These are phyloP conservation scores for Lactarius indigo DNA, from an alignment of 768 basidiomycete species.

Conservation along the genomic window DNA sequence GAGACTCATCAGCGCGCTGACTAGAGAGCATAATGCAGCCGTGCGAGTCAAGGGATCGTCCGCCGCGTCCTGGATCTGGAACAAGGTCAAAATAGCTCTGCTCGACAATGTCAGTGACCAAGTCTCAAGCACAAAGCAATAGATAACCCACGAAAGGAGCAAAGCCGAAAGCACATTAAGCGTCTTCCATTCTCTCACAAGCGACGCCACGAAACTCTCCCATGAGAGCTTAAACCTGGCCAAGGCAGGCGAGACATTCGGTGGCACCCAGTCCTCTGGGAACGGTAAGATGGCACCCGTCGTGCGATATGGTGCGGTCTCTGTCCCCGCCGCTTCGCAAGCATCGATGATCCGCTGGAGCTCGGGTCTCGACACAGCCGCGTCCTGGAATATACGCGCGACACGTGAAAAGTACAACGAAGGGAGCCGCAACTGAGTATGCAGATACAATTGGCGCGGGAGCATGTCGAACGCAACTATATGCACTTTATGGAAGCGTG, in stretches of 20 bases:
- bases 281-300: conserved; percentile 28
- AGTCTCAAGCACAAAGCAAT: background rate
- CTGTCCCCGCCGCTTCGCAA: conserved; percentile 18
- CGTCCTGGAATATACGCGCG: conserved; percentile 70
- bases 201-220: conserved; percentile 68
- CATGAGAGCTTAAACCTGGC: conserved; percentile 61
- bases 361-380: conserved; percentile 72
- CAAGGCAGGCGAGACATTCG: conserved; percentile 58
- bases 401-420: conserved; percentile 79
- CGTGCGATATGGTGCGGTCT: background rate
- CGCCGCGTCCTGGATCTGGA: conserved; percentile 51
- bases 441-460: conserved; percentile 43
- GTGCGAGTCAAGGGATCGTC: conserved; percentile 61
- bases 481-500: conserved; percentile 23
- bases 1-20: conserved; percentile 66
- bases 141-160: conserved; percentile 27
- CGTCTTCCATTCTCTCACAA: conserved; percentile 76
- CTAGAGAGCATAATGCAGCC: conserved; percentile 58
- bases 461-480: conserved; percentile 37
- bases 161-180: conserved; percentile 70
- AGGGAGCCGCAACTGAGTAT: conserved; percentile 62
- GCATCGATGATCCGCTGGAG: conserved; percentile 44
- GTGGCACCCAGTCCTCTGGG: conserved; percentile 38
- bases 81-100: conserved; percentile 67
- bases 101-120: conserved; percentile 1